Evolutionary conservation across 139 green algal species (phyloP).

Genomic region (Pseudopediastrum boryanum): DNA sequence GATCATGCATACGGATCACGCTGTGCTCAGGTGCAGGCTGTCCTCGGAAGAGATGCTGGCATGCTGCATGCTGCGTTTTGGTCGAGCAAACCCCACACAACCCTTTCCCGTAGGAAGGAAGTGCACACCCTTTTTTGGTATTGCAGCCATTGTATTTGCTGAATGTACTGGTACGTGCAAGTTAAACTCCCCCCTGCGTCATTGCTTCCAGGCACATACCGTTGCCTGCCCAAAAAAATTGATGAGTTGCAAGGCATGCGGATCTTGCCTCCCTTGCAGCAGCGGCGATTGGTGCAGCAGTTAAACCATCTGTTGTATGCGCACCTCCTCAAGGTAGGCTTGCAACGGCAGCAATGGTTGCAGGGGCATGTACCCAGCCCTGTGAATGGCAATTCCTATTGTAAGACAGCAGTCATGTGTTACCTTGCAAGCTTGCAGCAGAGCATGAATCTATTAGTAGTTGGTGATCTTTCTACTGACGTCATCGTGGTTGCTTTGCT

Average conservation of each 20-base stretch:
- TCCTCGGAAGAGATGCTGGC: not conserved
- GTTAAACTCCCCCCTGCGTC: not conserved
- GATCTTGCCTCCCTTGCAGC: not conserved
- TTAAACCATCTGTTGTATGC: slow-evolving; percentile 34
- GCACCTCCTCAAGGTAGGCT: slow-evolving; percentile 29
- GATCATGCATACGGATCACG: not conserved
- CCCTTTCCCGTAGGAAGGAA: not conserved
- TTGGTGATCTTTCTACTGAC: too few relatives aligned
- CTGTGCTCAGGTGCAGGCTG: not conserved
- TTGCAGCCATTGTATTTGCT: not conserved
- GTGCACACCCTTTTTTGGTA: not conserved
- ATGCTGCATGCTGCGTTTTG: not conserved
- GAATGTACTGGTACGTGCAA: not conserved
- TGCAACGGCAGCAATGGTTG: not conserved
- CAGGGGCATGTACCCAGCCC: too few relatives aligned
- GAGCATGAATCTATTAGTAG: not conserved
- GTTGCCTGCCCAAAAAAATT: slow-evolving; percentile 17
- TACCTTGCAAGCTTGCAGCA: not conserved
- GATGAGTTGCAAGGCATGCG: slow-evolving; percentile 12
- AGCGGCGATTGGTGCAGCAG: slow-evolving; percentile 31
- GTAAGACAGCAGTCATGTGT: not conserved
- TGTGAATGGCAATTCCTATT: not conserved
- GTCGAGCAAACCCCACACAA: not conserved
- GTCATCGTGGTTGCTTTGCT: too few relatives aligned
- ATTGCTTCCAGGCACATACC: slow-evolving; percentile 37